Base-by-base conservation (phyloP, 148 eudicot species). In the Diospyros lotus region DNA sequence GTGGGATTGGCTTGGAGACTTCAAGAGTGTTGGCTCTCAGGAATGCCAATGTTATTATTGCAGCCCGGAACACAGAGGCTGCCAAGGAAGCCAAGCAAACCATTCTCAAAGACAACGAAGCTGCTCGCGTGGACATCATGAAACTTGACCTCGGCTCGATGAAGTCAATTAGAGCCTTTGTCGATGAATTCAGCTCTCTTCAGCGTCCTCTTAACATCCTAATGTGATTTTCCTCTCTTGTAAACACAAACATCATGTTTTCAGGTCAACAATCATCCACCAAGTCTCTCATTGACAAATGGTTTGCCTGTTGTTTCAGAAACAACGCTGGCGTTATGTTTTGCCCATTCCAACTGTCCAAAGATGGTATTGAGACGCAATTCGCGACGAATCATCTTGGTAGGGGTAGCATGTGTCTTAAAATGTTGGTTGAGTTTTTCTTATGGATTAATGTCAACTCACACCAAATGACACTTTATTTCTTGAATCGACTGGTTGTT, bases 291-390 rank as follows among this genome's bases (percentile, higher is more conserved):
- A 13, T 54, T 69, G 40, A 69, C 40, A 28, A 69, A 39, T 2
- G 2, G 46, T 38, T 39, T 54, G 72, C n/a, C 28, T 50, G 17
- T 58, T 10, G 62, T 58, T 86, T 74, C 87, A 94, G 98, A 89
- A 94, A 94, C 84, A 94, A 94, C 80, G 98, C 97, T 38, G 98
- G 98, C 9, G 79, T 94, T 58, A 94, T 91, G 97, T 91, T 91
- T 75, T 88, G 97, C 69, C 98, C 97, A 0, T 91, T 59, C 76
- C 81, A 87, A 69, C 91, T 91, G 54, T 94, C 98, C 1, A 75
- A 87, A 77, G 98, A 94, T 73, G 95, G 94, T 17, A 80, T 91
- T 1, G 98, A 94, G 89, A 75, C 89, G 71, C 98, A 94, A 73
- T 91, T 94, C 71, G 97, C 94, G 1, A 93, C 98, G 41, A 93